Evolutionary conservation across 2,329 filamentous ascomycete species (phyloP), one percentile per base, ranked within the genome.

Genomic region (Epicoccum nigrum): DNA sequence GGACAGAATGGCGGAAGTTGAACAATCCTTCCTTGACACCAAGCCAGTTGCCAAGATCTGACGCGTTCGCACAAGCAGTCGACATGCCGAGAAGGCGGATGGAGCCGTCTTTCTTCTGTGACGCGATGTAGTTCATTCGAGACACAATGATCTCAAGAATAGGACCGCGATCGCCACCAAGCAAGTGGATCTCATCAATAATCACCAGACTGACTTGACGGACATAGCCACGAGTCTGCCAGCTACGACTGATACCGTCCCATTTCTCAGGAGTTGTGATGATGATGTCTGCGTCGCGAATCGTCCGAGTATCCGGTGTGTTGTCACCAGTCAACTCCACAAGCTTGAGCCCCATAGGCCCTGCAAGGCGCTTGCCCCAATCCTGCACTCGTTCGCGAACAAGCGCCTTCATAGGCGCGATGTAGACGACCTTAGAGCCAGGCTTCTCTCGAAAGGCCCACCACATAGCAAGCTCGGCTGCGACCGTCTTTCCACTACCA

Each of bases 181-280:
- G 83, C 21, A 99, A 78, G 75, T 99, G 94, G 51, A 99, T 99
- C 76, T 99, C 94, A 67, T 99, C 94, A 60, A 99, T 99, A 56
- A 99, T 97, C 44, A 99, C 94, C 13, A 99, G 79, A 54, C 92
- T 93, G 53, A 99, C 94, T 74, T 97, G 88, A 44, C 92, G 86
- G 32, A 99, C 94, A 62, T 99, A 99, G 54, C 90, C 89, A 84
- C 94, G 88, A 4, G 93, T 97, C 73, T 97, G 92, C 94, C 95
- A 99, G 68, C 90, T 96, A 83, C 94, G 89, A 64, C 91, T 96
- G 62, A 99, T 97, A 83, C 95, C 95, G 70, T 99, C 95, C 94
- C 94, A 99, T 72, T 99, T 99, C 76, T 99, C 94, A n/a, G 94
- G 95, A 0, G 95, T 99, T 0, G 94, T 99, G 65, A 99, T 92